Percentiles rank a stretch among this genome's conserved stretches.
These are phyloP conservation scores for Camelina laxa DNA, from an alignment of 345 rosid genomes.

Conservation along the genomic window DNA sequence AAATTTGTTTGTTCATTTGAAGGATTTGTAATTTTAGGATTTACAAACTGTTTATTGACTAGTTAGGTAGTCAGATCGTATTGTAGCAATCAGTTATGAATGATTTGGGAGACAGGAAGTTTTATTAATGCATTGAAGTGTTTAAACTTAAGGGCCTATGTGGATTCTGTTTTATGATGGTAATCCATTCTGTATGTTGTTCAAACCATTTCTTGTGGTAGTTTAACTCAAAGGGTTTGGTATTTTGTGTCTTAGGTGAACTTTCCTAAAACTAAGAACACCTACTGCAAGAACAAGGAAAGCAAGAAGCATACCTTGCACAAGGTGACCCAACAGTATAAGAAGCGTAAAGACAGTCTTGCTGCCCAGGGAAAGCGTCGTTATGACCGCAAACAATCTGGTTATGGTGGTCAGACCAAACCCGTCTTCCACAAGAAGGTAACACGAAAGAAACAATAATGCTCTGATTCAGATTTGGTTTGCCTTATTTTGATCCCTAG, in stretches of 20 bases:
- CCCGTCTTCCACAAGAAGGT: too few relatives aligned
- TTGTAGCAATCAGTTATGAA: not conserved
- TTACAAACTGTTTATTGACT: not conserved
- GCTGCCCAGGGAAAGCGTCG: too few relatives aligned
- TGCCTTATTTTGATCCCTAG: not conserved
- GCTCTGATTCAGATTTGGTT: not conserved
- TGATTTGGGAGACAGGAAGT: not conserved
- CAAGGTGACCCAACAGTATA: constrained; percentile 88
- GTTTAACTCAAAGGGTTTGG: not conserved
- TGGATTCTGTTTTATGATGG: not conserved
- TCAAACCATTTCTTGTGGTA: not conserved
- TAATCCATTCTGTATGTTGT: not conserved
- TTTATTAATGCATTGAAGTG: not conserved
- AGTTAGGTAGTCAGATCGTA: not conserved
- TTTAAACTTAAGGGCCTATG: not conserved
- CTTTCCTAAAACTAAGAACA: constrained; percentile 86
- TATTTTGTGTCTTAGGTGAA: constrained; percentile 58
- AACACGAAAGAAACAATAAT: not conserved
- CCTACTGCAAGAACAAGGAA: constrained; percentile 81
- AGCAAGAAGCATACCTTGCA: constrained; percentile 91
- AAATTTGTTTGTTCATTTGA: not conserved
- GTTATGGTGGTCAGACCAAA: too few relatives aligned
- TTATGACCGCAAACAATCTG: too few relatives aligned
- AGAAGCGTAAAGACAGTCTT: too few relatives aligned
- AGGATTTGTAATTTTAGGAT: not conserved